Evolutionary conservation across 106 monocot genomes (phyloP), one percentile per base, ranked within the genome.

Genomic region (Phalaenopsis equestris): DNA sequence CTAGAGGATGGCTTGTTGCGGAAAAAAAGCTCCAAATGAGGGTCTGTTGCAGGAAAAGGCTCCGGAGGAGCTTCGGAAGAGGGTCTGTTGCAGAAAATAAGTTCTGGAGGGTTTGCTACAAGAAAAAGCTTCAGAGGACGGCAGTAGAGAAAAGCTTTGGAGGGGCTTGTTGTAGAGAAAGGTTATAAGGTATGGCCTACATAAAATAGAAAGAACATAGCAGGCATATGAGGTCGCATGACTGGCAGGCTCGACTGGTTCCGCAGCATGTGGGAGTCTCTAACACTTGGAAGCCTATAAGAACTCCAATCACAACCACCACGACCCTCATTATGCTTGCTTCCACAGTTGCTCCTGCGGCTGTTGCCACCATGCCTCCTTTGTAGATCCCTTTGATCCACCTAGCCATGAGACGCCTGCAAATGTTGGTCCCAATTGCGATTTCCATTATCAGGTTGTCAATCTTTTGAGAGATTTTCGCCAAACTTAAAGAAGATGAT

Each of bases 311-410:
- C 49, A 23, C 47, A 24, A 11, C 3, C 10, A 76, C 1, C 24
- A 43, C 43, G 43, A 1, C 30, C 24, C 30, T 49, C 41, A 21
- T 76, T 21, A 17, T 24, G 76, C 49, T 11, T 76, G 76, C 18
- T 52, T 9, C 76, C 49, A 49, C 49, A 49, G 42, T 9, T 74
- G 43, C 41, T 43, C 42, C 17, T 74, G 43, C 74, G 74, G 43
- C 43, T 45, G 21, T 3, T 74, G 15, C 42, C 74, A n/a, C 74
- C 74, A 42, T 43, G 42, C 49, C 76, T 76, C 76, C 76, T 47
- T 11, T 8, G 49, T 14, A 47, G 47, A 76, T 76, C 75, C 11
- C 49, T 49, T 47, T 76, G 76, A 76, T 76, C 76, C n/a, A 74
- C 42, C 74, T 19, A 74, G n/a, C 74, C 74, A 74, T 45, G 74